A percentile compares a stretch with the other conserved stretches of the same genome.
Evolutionary conservation across 192 early-diverging fungal species (phyloP).

Genomic region (Obelidium mucronatum): DNA sequence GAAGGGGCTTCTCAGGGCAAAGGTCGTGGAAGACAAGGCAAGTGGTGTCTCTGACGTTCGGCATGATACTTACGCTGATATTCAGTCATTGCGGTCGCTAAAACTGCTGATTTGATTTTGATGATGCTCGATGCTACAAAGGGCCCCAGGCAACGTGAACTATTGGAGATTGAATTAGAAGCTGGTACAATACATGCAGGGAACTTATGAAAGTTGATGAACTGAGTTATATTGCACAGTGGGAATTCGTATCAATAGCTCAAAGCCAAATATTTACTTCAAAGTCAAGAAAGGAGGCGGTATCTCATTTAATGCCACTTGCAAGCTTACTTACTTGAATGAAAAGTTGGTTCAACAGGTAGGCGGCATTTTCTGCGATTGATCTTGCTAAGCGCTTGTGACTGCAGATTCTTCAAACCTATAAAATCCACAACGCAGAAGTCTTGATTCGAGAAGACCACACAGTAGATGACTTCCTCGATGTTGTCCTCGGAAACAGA

Average conservation of each 20-base stretch:
- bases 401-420: constrained; percentile 88
- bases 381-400: neutral
- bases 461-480: constrained; percentile 96
- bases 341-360: constrained; percentile 87
- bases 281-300: constrained; percentile 98
- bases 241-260: constrained; percentile 91
- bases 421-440: constrained; percentile 98
- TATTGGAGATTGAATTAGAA: constrained; percentile 93
- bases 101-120: constrained; percentile 94
- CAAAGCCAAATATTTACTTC: constrained; percentile 93
- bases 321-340: constrained; percentile 83
- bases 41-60: constrained; percentile 15
- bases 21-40: constrained; percentile 95
- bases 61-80: constrained; percentile 1
- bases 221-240: constrained; percentile 47
- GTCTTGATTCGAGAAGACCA: constrained; percentile 96
- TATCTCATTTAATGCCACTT: constrained; percentile 91
- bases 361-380: neutral
- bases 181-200: constrained; percentile 39
- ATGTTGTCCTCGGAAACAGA: constrained; percentile 97
- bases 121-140: constrained; percentile 99
- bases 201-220: neutral
- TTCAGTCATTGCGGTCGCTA: constrained; percentile 91
- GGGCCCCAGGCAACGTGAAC: constrained; percentile 77
- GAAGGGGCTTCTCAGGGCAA: constrained; percentile 98